Evolutionary conservation across 768 basidiomycete genomes (phyloP).

Genomic region (Paxillus rubicundulus): DNA sequence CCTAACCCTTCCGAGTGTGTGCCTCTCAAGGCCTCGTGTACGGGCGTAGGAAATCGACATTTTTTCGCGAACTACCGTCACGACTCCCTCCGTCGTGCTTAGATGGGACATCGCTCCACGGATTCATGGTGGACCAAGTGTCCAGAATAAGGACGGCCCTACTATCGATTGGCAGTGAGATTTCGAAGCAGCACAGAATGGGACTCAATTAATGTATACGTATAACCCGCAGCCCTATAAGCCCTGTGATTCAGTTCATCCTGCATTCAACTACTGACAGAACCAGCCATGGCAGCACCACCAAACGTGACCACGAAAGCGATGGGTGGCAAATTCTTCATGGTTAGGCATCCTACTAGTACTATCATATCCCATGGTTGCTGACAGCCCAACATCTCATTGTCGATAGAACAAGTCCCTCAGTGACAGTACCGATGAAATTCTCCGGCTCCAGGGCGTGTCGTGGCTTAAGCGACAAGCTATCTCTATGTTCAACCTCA

Average conservation of each 20-base stretch:
- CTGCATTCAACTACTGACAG: not conserved
- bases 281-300: constrained; percentile 61
- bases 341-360: constrained; percentile 42
- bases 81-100: not conserved
- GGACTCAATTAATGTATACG: too few species aligned
- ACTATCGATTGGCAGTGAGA: too few species aligned
- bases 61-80: too few species aligned
- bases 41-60: too few species aligned
- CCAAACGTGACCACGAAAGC: constrained; percentile 55
- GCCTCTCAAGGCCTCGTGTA: too few species aligned
- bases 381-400: not conserved
- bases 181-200: too few species aligned
- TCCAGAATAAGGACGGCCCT: too few species aligned
- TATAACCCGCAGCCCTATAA: too few species aligned
- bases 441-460: constrained; percentile 70
- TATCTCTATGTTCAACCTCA: constrained; percentile 56
- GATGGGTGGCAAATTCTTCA: constrained; percentile 57
- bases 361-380: not conserved
- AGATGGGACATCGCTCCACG: too few species aligned
- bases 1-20: too few species aligned
- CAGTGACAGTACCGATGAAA: constrained; percentile 58
- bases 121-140: too few species aligned
- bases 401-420: constrained; percentile 60
- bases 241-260: too few species aligned
- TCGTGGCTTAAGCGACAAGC: constrained; percentile 67